A percentile compares a stretch with the other conserved stretches of the same genome.
phyloP scores from a whole-genome alignment of 495 filamentous ascomycete genomes.

The Podospora bellae-mahoneyi region DNA sequence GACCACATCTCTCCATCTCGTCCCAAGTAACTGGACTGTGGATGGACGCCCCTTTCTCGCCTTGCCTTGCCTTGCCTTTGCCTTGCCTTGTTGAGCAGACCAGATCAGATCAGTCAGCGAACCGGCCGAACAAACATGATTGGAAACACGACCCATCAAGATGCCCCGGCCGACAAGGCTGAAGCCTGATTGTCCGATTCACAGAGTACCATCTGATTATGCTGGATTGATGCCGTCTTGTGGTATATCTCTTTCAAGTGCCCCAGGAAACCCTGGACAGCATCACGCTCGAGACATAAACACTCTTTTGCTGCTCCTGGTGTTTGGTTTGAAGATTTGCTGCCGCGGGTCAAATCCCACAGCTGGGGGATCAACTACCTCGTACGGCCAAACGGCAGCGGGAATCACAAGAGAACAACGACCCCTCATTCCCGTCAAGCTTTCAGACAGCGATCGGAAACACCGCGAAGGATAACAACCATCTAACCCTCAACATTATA shows the following conservation, averaged over 20 bases:
- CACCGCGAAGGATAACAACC: slow-evolving; percentile 2
- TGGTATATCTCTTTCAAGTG: no score
- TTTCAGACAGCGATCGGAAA: slow-evolving; percentile 32
- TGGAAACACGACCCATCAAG: slow-evolving; percentile 22
- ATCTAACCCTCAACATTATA: background rate
- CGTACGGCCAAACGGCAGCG: slow-evolving; percentile 24
- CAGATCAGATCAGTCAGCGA: background rate
- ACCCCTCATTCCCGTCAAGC: slow-evolving; percentile 7
- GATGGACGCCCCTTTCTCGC: background rate
- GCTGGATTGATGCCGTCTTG: no score
- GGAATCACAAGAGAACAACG: slow-evolving; percentile 13
- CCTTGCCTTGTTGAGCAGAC: background rate
- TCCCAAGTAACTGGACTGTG: background rate
- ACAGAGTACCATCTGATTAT: background rate
- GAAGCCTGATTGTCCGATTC: background rate
- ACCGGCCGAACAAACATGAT: slow-evolving; percentile 17
- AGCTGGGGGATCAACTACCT: background rate
- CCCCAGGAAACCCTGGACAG: background rate
- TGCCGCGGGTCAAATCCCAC: background rate
- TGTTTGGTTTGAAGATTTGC: slow-evolving; percentile 26
- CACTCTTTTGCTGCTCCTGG: background rate
- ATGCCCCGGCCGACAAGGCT: slow-evolving; percentile 11
- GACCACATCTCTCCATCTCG: background rate
- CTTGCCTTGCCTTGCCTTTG: no score
- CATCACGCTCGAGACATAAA: background rate